These are phyloP conservation scores for Ophiostoma ulmi DNA, from an alignment of 2,329 filamentous ascomycete genomes.

Conservation along the genomic window DNA sequence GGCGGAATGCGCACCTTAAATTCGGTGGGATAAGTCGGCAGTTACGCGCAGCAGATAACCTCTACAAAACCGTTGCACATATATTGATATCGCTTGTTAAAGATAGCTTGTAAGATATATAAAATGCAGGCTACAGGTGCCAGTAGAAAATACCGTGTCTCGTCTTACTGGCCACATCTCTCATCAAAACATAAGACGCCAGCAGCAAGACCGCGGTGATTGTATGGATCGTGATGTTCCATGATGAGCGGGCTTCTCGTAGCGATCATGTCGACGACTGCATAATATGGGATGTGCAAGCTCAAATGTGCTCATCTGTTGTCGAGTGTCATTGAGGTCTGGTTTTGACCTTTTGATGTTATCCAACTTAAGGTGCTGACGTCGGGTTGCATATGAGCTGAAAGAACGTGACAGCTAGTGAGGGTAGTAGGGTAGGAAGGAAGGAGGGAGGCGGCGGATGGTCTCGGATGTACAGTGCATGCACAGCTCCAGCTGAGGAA, in stretches of 20 bases:
- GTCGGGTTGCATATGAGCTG: neutral
- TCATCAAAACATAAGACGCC: too few relatives aligned
- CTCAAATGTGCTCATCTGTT: neutral
- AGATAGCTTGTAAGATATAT: too few relatives aligned
- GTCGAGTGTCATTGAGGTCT: neutral
- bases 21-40: neutral
- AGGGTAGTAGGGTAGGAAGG: neutral
- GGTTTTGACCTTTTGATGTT: neutral
- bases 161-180: neutral
- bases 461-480: too few relatives aligned
- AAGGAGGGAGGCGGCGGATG: neutral
- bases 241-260: neutral
- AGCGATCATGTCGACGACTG: neutral
- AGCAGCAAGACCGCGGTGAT: neutral
- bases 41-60: neutral
- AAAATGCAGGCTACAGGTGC: too few relatives aligned
- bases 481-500: neutral
- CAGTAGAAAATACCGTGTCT: too few relatives aligned
- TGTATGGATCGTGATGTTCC: neutral
- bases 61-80: too few relatives aligned
- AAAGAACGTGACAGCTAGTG: neutral
- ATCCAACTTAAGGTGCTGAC: neutral
- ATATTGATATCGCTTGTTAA: too few relatives aligned
- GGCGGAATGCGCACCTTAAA: neutral
- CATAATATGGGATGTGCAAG: neutral